Percentiles rank a stretch among this genome's conserved stretches.
phyloP scores from a whole-genome alignment of 73 alveolate species.

The Effrenium voratum region DNA sequence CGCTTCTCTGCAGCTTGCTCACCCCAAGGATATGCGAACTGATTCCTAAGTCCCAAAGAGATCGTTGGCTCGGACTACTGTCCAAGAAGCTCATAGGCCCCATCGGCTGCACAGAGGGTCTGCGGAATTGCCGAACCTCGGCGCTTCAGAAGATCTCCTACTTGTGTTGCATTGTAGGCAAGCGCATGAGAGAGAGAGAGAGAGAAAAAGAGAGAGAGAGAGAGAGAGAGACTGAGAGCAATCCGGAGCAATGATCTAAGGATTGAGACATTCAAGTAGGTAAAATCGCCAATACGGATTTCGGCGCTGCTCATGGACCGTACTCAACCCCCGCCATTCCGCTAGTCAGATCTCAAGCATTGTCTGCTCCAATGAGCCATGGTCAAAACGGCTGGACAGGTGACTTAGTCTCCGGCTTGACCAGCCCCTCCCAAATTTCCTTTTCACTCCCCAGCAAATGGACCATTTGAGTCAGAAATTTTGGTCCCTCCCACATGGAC shows the following conservation, averaged over 20 bases:
- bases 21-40: too few relatives aligned
- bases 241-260: not conserved
- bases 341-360: not conserved
- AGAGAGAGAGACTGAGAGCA: not conserved
- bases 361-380: not conserved
- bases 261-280: not conserved
- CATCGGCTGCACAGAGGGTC: too few relatives aligned
- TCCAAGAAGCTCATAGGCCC: too few relatives aligned
- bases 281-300: not conserved
- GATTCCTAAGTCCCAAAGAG: too few relatives aligned
- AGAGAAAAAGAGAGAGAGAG: not conserved
- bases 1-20: too few relatives aligned
- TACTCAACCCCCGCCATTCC: too few relatives aligned
- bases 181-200: not conserved
- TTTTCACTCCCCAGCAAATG: not conserved
- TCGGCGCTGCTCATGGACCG: too few relatives aligned
- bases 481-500: too few relatives aligned
- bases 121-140: too few relatives aligned
- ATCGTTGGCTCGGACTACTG: too few relatives aligned
- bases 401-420: not conserved
- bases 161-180: too few relatives aligned
- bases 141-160: too few relatives aligned
- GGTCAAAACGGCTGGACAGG: not conserved
- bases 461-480: not conserved
- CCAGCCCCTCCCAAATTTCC: not conserved